phyloP scores from a whole-genome alignment of 1,284 basidiomycete genomes.

The Waitea zeae region DNA sequence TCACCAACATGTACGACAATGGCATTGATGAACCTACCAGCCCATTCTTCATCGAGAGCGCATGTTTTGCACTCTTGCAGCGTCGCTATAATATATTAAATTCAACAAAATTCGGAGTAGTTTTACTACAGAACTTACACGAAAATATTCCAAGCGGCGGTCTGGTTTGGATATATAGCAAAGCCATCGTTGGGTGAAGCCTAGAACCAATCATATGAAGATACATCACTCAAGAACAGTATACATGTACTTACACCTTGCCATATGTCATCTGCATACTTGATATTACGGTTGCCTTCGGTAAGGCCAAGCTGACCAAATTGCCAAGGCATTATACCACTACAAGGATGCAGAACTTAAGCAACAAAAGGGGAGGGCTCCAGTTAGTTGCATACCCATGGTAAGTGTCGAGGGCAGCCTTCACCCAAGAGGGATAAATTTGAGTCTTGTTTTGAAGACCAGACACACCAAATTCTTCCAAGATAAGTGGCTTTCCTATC shows the following conservation, averaged over 20 bases:
- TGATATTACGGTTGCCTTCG: constrained; percentile 35
- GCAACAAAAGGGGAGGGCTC: not conserved
- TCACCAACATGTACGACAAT: no score
- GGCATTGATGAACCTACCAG: no score
- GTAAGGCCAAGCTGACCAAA: constrained; percentile 30
- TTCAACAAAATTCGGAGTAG: no score
- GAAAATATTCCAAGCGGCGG: constrained; percentile 30
- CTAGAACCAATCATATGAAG: constrained; percentile 5
- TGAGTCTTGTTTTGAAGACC: constrained; percentile 28
- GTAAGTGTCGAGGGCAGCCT: constrained; percentile 25
- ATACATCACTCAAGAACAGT: not conserved
- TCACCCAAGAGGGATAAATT: constrained; percentile 33
- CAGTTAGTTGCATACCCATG: constrained; percentile 20
- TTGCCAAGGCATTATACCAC: constrained; percentile 46
- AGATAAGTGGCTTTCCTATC: constrained; percentile 30
- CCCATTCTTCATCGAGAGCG: no score
- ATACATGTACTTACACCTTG: constrained; percentile 17
- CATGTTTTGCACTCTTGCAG: no score
- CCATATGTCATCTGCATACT: constrained; percentile 32
- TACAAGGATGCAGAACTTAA: constrained; percentile 2
- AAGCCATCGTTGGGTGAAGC: constrained; percentile 37
- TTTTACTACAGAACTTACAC: no score
- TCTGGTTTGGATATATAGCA: constrained; percentile 34
- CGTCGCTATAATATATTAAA: no score
- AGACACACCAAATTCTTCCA: constrained; percentile 36